Evolutionary conservation across 2,329 filamentous ascomycete genomes (phyloP).

Genomic region (Colletotrichum falcatum): DNA sequence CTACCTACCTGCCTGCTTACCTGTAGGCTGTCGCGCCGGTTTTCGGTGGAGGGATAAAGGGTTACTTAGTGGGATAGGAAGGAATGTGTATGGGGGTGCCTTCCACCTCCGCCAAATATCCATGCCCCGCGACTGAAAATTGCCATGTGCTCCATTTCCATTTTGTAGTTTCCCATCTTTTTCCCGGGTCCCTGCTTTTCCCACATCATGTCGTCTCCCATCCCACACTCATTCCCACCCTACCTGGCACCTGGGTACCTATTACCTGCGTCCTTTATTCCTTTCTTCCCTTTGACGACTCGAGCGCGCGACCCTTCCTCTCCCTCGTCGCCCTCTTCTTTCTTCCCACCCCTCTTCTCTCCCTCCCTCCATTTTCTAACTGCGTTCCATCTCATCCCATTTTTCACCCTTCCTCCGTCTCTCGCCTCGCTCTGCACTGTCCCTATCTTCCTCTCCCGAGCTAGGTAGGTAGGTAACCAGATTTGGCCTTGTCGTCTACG

Average conservation of each 20-base stretch:
- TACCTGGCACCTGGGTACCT: background rate
- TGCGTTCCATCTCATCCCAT: constrained; percentile 1
- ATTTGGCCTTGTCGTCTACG: background rate
- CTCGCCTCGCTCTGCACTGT: background rate
- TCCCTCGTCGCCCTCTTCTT: background rate
- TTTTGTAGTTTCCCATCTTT: constrained; percentile 40
- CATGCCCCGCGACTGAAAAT: constrained; percentile 32
- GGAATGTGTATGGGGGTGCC: background rate
- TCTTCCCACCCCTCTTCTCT: background rate
- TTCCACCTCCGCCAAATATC: constrained; percentile 4
- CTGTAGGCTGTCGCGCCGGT: no score
- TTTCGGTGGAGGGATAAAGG: background rate
- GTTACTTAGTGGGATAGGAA: no score
- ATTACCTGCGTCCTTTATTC: background rate
- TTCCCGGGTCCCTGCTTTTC: constrained; percentile 17
- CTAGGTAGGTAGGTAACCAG: background rate
- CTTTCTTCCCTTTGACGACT: background rate
- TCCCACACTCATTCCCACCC: background rate
- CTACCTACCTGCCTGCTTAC: background rate
- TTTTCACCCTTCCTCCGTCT: background rate
- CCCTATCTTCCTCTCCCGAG: background rate
- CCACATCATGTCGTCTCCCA: background rate
- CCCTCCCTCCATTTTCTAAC: background rate
- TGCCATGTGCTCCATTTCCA: constrained; percentile 39
- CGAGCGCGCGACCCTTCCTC: background rate